Evolutionary conservation across 2,329 filamentous ascomycete genomes (phyloP).

Genomic region (Nannizziopsis barbatae): DNA sequence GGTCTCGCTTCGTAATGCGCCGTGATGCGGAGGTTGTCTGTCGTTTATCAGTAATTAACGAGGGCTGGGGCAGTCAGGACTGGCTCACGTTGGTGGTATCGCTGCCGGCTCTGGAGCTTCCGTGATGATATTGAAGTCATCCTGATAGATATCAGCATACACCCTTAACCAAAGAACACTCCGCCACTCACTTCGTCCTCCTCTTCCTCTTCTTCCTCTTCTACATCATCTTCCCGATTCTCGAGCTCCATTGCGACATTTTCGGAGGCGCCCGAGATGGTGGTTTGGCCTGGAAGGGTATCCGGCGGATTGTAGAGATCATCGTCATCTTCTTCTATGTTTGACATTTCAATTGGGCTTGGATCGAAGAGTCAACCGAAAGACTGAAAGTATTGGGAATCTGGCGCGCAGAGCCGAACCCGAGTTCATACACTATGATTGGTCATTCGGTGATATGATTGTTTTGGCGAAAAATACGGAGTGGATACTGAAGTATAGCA

Average conservation of each 20-base stretch:
- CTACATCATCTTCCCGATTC: constrained; percentile 27
- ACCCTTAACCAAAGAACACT: constrained; percentile 12
- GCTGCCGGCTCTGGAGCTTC: constrained; percentile 34
- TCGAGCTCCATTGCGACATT: constrained; percentile 20
- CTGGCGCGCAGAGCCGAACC: too few species aligned
- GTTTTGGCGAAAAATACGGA: too few species aligned
- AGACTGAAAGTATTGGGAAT: too few species aligned
- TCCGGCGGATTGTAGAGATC: constrained; percentile 38
- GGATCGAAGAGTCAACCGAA: too few species aligned
- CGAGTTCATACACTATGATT: too few species aligned
- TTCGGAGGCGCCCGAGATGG: constrained; percentile 20
- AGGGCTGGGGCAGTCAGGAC: neutral
- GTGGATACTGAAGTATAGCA: too few species aligned
- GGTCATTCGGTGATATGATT: too few species aligned
- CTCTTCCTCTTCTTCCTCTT: constrained; percentile 30
- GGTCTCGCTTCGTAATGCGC: constrained; percentile 26
- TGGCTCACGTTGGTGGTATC: constrained; percentile 29
- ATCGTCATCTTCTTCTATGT: constrained; percentile 39
- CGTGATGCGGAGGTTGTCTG: constrained; percentile 33
- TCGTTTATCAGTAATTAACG: neutral
- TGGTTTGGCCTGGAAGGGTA: constrained; percentile 25
- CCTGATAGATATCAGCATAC: constrained; percentile 24
- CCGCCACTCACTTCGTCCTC: constrained; percentile 31
- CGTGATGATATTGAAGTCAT: constrained; percentile 42
- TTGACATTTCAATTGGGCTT: constrained; percentile 10